These are phyloP conservation scores for Exophiala lecanii-corni DNA, from an alignment of 2,329 filamentous ascomycete genomes.

Conservation along the genomic window DNA sequence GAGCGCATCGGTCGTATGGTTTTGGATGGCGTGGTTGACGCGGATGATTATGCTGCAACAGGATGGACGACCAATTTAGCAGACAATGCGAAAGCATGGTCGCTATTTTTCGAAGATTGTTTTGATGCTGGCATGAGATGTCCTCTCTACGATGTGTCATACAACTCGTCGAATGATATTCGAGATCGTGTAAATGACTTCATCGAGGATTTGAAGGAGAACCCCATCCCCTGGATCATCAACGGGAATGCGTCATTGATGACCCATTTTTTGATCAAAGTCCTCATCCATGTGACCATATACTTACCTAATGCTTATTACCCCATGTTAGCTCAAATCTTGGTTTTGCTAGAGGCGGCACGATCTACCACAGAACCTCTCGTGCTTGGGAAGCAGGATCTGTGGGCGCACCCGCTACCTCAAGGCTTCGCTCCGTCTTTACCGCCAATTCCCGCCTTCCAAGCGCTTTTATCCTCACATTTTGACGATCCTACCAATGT, in stretches of 20 bases:
- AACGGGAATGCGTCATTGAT: constrained; percentile 39
- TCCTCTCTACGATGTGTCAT: constrained; percentile 33
- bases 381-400: not conserved
- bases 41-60: constrained; percentile 45
- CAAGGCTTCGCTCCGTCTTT: constrained; percentile 7
- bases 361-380: constrained; percentile 25
- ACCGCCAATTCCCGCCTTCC: constrained; percentile 1
- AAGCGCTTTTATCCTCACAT: not conserved
- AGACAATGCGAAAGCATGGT: constrained; percentile 53
- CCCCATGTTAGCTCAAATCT: constrained; percentile 38
- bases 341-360: constrained; percentile 33
- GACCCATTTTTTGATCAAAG: constrained; percentile 47
- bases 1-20: constrained; percentile 38
- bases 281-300: constrained; percentile 32
- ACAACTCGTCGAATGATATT: constrained; percentile 12
- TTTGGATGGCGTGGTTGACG: constrained; percentile 40
- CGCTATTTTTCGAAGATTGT: constrained; percentile 52
- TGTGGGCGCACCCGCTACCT: not conserved
- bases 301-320: constrained; percentile 20
- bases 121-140: constrained; percentile 47
- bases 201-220: constrained; percentile 14
- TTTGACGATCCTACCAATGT: constrained; percentile 4
- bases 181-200: constrained; percentile 16
- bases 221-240: constrained; percentile 32
- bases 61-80: constrained; percentile 47